phyloP scores from a whole-genome alignment of 306 rosid species.

The Cicer yamashitae region DNA sequence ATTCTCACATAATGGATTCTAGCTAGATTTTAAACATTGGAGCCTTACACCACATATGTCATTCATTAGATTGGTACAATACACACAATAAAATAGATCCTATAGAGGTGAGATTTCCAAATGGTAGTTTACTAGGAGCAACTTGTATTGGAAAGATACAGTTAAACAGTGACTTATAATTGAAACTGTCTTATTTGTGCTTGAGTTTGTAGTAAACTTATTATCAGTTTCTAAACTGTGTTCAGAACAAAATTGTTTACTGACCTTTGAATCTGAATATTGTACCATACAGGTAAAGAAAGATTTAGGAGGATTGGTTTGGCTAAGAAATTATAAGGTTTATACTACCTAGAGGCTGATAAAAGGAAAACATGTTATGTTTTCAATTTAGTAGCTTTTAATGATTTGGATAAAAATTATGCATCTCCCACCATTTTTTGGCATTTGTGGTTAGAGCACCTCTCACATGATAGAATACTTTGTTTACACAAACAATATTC shows the following conservation, averaged over 20 bases:
- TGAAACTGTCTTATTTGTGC: not conserved
- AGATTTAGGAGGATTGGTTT: not conserved
- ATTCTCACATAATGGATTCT: no score
- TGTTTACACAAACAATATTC: no score
- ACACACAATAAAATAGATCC: not conserved
- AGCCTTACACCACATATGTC: not conserved
- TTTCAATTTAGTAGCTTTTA: no score
- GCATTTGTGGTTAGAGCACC: not conserved
- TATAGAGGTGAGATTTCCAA: not conserved
- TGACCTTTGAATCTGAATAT: no score
- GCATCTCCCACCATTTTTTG: not conserved
- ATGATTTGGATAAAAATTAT: no score
- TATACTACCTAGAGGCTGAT: not conserved
- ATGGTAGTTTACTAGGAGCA: not conserved
- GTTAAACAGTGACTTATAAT: no score
- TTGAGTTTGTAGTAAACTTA: no score
- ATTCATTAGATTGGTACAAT: not conserved
- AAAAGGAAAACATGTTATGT: no score
- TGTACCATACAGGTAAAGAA: not conserved
- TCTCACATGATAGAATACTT: not conserved
- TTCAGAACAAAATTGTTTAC: no score
- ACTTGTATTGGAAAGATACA: not conserved
- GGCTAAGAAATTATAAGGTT: no score
- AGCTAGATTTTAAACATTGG: not conserved
- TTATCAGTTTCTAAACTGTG: not conserved